Evolutionary conservation across 768 basidiomycete genomes (phyloP), one percentile per base, ranked within the genome.

Genomic region (Wakefieldia striispora): DNA sequence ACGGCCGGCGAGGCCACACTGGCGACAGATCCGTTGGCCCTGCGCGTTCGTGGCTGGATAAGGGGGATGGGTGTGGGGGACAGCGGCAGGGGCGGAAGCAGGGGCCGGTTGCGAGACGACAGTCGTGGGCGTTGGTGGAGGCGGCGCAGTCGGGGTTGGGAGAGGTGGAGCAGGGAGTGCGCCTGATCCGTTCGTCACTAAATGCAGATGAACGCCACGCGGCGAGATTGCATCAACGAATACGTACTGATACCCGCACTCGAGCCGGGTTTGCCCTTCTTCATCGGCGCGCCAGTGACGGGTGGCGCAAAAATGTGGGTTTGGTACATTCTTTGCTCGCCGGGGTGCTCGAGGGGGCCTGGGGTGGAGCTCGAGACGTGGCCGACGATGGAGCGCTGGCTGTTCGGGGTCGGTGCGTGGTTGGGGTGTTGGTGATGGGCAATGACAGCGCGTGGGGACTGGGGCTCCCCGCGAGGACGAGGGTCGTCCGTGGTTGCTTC

Each of bases 21-120:
- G 85, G 6, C 87, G 72, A 63, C 88, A 90, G 41, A 86, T 88
- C 20, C 88, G 73, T 61, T 89, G 88, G 0, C 88, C 88, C 43
- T 77, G 72, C 1, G 75, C 71, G 59, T 87, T 87, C 0, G 62
- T 62, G 23, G 70, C 55, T 17, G 68, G 67, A 24, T 60, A 67
- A 3, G 65, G 53, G 0, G 51, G 6, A 6, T 66, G 65, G 7
- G 43, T 10, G 16, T 55, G 56, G 12, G 53, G 20, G 2, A 44
- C 38, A 0, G 50, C 40, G 6, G 48, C 1, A 1, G 56, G 53
- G 0, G 39, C 51, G 16, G 58, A 33, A 1, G 27, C 43, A 0
- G 57, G 29, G 2, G 49, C 39, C 6, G 61, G 24, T 10, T 45
- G 58, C 12, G 58, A 50, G 17, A 40, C 41, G 3, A 44, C 19